These are phyloP conservation scores for Globisporangium lucens DNA, from an alignment of 352 stramenopile genomes.

Conservation along the genomic window DNA sequence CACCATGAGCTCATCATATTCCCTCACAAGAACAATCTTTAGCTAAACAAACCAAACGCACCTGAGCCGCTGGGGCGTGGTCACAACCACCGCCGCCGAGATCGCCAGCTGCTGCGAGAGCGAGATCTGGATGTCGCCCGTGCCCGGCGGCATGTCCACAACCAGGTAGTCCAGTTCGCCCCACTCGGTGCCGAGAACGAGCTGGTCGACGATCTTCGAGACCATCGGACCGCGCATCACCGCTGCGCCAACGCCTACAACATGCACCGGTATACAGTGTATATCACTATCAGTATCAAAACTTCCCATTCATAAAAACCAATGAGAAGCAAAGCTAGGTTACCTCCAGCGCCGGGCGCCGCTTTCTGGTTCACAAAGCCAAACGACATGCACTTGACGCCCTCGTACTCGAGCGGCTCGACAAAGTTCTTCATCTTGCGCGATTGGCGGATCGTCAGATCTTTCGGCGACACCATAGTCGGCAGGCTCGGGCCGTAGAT, in stretches of 20 bases:
- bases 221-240: slow-evolving; percentile 98
- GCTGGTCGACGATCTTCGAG: slow-evolving; percentile 96
- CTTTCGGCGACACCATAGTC: slow-evolving; percentile 90
- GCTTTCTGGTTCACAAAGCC: slow-evolving; percentile 89
- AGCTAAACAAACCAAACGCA: slow-evolving; percentile 10
- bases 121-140: slow-evolving; percentile 99
- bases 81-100: slow-evolving; percentile 98
- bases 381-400: slow-evolving; percentile 92
- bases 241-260: slow-evolving; percentile 70
- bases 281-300: not conserved
- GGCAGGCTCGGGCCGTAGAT: slow-evolving; percentile 98
- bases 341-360: slow-evolving; percentile 68
- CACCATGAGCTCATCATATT: not conserved
- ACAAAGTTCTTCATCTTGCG: slow-evolving; percentile 72
- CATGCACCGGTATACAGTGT: not conserved
- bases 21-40: not conserved
- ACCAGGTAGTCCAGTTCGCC: slow-evolving; percentile 99
- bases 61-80: slow-evolving; percentile 96
- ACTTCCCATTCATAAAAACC: slow-evolving; percentile 5
- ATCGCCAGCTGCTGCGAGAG: slow-evolving; percentile 97
- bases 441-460: slow-evolving; percentile 67
- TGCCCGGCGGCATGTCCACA: slow-evolving; percentile 99
- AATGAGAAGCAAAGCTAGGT: slow-evolving; percentile 16
- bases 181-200: slow-evolving; percentile 96
- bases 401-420: slow-evolving; percentile 81